Evolutionary conservation across 108 stramenopile genomes (phyloP), one percentile per base, ranked within the genome.

Genomic region (Cyclostephanos invisitatus): DNA sequence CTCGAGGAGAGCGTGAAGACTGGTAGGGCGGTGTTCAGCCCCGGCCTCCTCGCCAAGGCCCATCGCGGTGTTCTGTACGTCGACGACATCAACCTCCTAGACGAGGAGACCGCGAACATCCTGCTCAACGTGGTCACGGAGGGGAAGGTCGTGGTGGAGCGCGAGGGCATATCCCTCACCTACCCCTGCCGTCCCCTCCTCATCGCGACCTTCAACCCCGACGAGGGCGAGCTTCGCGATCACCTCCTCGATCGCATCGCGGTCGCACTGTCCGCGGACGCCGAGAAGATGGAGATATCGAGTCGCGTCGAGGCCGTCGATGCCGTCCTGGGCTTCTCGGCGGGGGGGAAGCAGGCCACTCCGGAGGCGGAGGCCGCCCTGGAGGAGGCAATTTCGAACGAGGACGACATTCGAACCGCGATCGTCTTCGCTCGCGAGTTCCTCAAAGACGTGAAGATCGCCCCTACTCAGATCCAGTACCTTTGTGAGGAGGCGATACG

Each of bases 191-290:
- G 72, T 29, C 96, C 96, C 11, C 85, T 98, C 36, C 67, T 98
- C 24, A 96, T 98, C 65, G 96, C 96, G 5, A 97, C 96, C 1
- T 96, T 95, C 85, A 98, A 98, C 75, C 98, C 98, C 9, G 98
- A 98, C 60, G 98, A 98, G 78, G 96, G 95, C n/a, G 96, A 97
- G 77, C 83, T 98, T 44, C 84, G 96, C 12, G 96, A 97, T 64
- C 96, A 97, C 72, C 77, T 98, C 32, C 83, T 97, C 44, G 98
- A 98, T 83, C 83, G 98, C 29, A 95, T 98, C 69, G 93, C 96
- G 29, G 85, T 98, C 20, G 70, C 94, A 15, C 83, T 98, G 8
- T 90, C 87, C 50, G 96, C 94, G 0, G 92, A 98, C 77, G 95
- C 97, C 21, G 76, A 87, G 24, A 78, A 73, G 20, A 84, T 98